Evolutionary conservation across 306 rosid genomes (phyloP), one percentile per base, ranked within the genome.

Genomic region (Oemleria cerasiformis): DNA sequence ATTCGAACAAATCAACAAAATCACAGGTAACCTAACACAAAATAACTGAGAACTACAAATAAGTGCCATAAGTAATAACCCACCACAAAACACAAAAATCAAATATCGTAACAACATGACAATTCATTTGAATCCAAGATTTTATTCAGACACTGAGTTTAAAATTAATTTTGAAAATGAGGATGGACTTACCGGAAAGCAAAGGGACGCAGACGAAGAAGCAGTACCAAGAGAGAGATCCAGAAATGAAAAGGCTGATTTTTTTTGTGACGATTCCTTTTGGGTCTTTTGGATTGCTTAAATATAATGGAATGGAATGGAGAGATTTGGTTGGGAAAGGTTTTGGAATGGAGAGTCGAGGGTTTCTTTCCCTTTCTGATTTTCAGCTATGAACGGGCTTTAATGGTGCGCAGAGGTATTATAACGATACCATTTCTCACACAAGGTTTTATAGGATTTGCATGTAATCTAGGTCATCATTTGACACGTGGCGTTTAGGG

Each of bases 171-270:
- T 19, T 14, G 75, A 25, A 34, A 51, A 6, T 36, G 68, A 25
- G 50, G 66, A 4, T 23, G 64, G 59, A 75, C 74, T 74, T 61
- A 78, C 86, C 72, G 8, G 25, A 70, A 42, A 67, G 63, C 71
- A 53, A 55, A 61, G 39, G 9, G 11, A 11, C 9, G 48, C 54
- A 55, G 64, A 14, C 21, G 36, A 17, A 62, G 59, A 48, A 43
- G 78, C 10, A 16, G 14, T 36, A 30, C 23, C 38, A 19, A 63
- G 1, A 9, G 69, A 66, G 70, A 67, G 68, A 76, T 55, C 50
- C 16, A 67, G 48, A 10, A 9, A 8, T 13, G 36, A 12, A 48
- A 50, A 59, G 59, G 39, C 9, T n/a, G 20, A 9, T 19, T 16
- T 60, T 16, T 11, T 21, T 5, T 12, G 34, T 2, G 19, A 4